These are phyloP conservation scores for Epithele typhae DNA, from an alignment of 768 basidiomycete species.

Conservation along the genomic window DNA sequence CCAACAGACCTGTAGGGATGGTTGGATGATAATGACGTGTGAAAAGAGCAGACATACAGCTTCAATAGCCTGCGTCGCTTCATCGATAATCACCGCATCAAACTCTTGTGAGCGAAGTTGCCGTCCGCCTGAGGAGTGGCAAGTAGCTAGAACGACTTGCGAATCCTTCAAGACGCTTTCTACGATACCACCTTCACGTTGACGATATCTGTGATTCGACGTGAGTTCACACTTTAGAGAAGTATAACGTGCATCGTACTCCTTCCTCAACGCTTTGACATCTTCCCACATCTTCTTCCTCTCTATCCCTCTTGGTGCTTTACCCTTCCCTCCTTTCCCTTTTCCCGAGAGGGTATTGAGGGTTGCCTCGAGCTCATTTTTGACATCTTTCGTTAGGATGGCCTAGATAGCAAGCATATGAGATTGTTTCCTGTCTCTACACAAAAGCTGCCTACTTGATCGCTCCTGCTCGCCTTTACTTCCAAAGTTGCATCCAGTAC, in stretches of 20 bases:
- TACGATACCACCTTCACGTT: slow-evolving; percentile 82
- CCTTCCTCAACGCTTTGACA: slow-evolving; percentile 82
- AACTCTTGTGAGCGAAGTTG: slow-evolving; percentile 76
- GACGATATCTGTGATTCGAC: slow-evolving; percentile 61
- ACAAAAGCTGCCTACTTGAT: slow-evolving; percentile 43
- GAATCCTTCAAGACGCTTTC: slow-evolving; percentile 48
- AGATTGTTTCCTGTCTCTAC: neutral
- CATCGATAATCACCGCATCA: slow-evolving; percentile 94
- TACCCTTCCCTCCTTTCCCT: slow-evolving; percentile 71
- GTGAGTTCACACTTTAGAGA: too few species aligned
- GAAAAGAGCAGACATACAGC: slow-evolving; percentile 49
- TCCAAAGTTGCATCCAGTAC: slow-evolving; percentile 69
- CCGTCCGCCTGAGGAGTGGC: slow-evolving; percentile 86
- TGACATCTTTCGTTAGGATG: slow-evolving; percentile 82
- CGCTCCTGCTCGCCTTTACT: slow-evolving; percentile 66
- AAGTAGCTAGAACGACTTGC: slow-evolving; percentile 89
- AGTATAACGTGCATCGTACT: slow-evolving; percentile 61
- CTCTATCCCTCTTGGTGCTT: slow-evolving; percentile 64
- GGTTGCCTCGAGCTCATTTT: slow-evolving; percentile 72
- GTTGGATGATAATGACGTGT: neutral
- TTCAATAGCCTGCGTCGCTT: slow-evolving; percentile 96
- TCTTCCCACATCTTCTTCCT: slow-evolving; percentile 85
- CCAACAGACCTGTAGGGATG: slow-evolving; percentile 71
- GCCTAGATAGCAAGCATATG: slow-evolving; percentile 39
- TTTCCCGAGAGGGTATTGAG: slow-evolving; percentile 65